phyloP scores from a whole-genome alignment of 768 basidiomycete genomes.

The Ramaria sp. region DNA sequence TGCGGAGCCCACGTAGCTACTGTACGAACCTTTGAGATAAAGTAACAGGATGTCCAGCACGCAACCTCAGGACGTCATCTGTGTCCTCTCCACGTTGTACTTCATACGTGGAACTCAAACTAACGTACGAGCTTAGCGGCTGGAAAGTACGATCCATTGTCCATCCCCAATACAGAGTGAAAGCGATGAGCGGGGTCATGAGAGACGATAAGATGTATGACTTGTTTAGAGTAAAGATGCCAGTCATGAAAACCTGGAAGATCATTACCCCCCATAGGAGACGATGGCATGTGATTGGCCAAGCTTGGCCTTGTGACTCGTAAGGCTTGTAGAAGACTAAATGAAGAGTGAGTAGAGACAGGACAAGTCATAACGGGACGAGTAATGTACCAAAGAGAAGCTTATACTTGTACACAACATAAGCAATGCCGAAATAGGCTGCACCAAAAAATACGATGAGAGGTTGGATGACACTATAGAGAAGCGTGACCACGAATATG shows the following conservation, averaged over 20 bases:
- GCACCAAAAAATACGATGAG: constrained; percentile 93
- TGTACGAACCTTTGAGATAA: constrained; percentile 71
- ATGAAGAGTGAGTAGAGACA: background rate
- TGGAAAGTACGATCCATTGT: constrained; percentile 55
- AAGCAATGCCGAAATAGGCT: constrained; percentile 90
- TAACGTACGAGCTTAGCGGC: constrained; percentile 73
- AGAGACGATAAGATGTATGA: constrained; percentile 47
- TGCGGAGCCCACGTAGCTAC: background rate
- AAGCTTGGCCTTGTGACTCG: constrained; percentile 94
- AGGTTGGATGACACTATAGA: constrained; percentile 94
- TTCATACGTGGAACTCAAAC: constrained; percentile 77
- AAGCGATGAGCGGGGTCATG: constrained; percentile 65
- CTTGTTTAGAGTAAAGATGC: constrained; percentile 72
- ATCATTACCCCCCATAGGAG: constrained; percentile 88
- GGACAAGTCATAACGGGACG: background rate
- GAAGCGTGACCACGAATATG: constrained; percentile 88
- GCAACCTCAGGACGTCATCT: constrained; percentile 61
- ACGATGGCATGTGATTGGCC: constrained; percentile 91
- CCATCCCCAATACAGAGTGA: constrained; percentile 75
- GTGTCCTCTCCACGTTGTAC: constrained; percentile 85
- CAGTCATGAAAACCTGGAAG: constrained; percentile 94
- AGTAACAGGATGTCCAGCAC: constrained; percentile 77
- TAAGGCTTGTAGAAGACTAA: constrained; percentile 98
- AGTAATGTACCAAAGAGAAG: constrained; percentile 71
- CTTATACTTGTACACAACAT: constrained; percentile 98